Evolutionary conservation across 2,329 filamentous ascomycete species (phyloP).

Genomic region (Botryotinia calthae): DNA sequence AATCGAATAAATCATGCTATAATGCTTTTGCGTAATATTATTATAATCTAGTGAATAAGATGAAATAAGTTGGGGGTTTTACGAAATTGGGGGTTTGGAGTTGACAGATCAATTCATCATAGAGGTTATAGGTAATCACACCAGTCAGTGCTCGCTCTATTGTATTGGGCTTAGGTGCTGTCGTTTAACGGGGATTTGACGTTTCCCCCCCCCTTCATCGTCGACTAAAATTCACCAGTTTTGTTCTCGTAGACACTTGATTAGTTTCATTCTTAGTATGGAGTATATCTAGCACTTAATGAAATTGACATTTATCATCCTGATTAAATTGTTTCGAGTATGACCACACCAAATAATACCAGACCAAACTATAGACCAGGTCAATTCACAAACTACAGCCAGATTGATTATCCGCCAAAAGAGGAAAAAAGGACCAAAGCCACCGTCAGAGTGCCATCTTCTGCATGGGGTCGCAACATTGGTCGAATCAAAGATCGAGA

Average conservation of each 20-base stretch:
- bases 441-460: slow-evolving; percentile 9
- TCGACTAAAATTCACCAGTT: background rate
- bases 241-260: background rate
- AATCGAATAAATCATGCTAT: background rate
- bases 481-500: slow-evolving; percentile 7
- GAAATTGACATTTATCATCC: background rate
- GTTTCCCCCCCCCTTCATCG: slow-evolving; percentile 3
- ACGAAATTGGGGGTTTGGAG: background rate
- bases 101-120: slow-evolving; percentile 12
- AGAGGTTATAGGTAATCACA: background rate
- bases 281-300: background rate
- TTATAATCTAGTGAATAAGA: background rate
- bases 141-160: background rate
- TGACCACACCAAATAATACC: background rate
- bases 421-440: slow-evolving; percentile 10
- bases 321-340: background rate
- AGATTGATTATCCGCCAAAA: slow-evolving; percentile 2
- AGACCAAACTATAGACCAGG: background rate
- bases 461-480: background rate
- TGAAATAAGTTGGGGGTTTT: background rate
- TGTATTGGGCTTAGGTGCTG: background rate
- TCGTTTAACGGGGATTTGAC: background rate
- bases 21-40: background rate
- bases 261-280: background rate
- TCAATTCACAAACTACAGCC: background rate